Conservation (phyloP, 495 filamentous ascomycete species). For the Hypoxylon intermedium region DNA sequence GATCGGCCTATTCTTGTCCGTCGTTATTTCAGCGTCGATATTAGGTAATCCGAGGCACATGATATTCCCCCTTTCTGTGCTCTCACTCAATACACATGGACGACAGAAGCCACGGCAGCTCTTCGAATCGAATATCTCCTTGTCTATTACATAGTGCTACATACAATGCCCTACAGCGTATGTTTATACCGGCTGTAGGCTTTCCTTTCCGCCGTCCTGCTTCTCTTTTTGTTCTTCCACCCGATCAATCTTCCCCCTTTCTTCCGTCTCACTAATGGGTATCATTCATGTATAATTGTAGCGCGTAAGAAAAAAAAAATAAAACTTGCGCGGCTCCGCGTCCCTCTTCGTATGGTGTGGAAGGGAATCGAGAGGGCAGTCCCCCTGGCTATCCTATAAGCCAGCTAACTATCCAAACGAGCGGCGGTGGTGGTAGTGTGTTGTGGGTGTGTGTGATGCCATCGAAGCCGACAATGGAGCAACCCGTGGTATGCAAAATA, state of each 20-base stretch:
- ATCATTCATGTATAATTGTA: slow-evolving; percentile 25
- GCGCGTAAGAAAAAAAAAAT: too few relatives aligned
- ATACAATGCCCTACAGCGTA: slow-evolving; percentile 28
- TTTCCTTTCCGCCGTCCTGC: slow-evolving; percentile 20
- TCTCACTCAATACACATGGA: neutral
- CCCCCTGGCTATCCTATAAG: slow-evolving; percentile 7
- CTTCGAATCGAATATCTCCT: slow-evolving; percentile 32
- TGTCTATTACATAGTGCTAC: slow-evolving; percentile 33
- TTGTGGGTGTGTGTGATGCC: neutral
- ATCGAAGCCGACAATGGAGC: slow-evolving; percentile 5
- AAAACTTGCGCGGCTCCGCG: neutral
- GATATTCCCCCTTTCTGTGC: neutral
- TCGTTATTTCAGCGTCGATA: too few relatives aligned
- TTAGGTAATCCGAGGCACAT: too few relatives aligned
- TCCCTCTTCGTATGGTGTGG: slow-evolving; percentile 1
- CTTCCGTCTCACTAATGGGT: slow-evolving; percentile 10
- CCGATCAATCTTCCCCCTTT: too few relatives aligned
- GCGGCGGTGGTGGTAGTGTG: neutral
- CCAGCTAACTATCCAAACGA: slow-evolving; percentile 5
- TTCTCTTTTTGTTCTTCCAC: slow-evolving; percentile 4
- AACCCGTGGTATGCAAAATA: slow-evolving; percentile 9
- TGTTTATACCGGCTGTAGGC: neutral
- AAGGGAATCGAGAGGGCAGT: neutral
- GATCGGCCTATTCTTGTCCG: too few relatives aligned
- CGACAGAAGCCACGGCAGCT: slow-evolving; percentile 8